Conservation (phyloP, 2,329 filamentous ascomycete genomes). For the Ascochyta viciae-villosae region DNA sequence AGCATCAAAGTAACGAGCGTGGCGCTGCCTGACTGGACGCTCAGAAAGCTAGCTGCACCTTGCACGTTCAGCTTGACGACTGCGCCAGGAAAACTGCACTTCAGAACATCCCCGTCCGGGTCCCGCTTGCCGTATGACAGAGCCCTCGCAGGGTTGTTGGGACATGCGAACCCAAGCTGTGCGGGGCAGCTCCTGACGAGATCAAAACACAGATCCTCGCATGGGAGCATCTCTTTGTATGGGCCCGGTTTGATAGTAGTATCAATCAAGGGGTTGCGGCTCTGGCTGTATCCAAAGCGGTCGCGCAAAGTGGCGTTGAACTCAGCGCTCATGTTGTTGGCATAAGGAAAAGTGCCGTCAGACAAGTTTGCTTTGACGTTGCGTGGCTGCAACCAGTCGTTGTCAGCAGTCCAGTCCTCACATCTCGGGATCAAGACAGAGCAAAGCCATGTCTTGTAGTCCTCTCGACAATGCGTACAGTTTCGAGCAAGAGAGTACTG, state of each 20-base stretch:
- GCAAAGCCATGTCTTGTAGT: slow-evolving; percentile 96
- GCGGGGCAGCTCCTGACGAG: slow-evolving; percentile 87
- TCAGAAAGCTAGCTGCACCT: slow-evolving; percentile 15
- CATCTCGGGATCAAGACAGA: slow-evolving; percentile 92
- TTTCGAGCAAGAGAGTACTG: slow-evolving; percentile 80
- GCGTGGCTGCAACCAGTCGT: slow-evolving; percentile 65
- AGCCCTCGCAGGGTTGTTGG: slow-evolving; percentile 46
- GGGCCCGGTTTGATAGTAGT: slow-evolving; percentile 76
- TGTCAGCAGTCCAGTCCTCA: slow-evolving; percentile 74
- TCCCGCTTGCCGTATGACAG: slow-evolving; percentile 38
- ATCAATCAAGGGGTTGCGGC: slow-evolving; percentile 78
- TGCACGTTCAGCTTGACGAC: slow-evolving; percentile 48
- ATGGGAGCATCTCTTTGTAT: slow-evolving; percentile 92
- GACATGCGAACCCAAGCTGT: slow-evolving; percentile 77
- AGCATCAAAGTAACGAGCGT: slow-evolving; percentile 18
- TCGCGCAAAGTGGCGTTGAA: slow-evolving; percentile 36
- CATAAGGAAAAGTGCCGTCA: slow-evolving; percentile 62
- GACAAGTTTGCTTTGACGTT: slow-evolving; percentile 74
- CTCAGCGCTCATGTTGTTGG: slow-evolving; percentile 21
- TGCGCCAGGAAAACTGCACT: slow-evolving; percentile 52
- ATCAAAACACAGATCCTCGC: slow-evolving; percentile 84
- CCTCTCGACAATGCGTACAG: slow-evolving; percentile 76
- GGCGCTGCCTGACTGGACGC: background rate
- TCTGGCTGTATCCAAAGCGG: slow-evolving; percentile 58
- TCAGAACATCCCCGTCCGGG: slow-evolving; percentile 28